These are phyloP conservation scores for Fusarium temperatum DNA, from an alignment of 2,329 filamentous ascomycete genomes.

Conservation along the genomic window DNA sequence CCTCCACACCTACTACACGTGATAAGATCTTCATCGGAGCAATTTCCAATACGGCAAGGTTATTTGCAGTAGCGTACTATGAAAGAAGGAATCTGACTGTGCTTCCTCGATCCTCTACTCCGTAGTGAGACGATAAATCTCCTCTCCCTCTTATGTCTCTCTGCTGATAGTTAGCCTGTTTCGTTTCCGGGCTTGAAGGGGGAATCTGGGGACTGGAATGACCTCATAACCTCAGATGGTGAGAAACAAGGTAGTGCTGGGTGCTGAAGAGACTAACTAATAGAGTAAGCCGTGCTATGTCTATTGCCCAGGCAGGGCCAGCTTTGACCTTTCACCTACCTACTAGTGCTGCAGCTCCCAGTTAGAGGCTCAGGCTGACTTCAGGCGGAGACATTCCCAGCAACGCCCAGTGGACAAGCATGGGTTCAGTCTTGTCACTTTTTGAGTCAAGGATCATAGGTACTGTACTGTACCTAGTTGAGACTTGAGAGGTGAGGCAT, in stretches of 20 bases:
- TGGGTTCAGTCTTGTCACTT: conserved; percentile 12
- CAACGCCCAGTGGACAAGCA: conserved; percentile 5
- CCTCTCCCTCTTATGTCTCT: neutral
- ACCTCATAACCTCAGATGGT: conserved; percentile 28
- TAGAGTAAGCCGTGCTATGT: conserved; percentile 1
- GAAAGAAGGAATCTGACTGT: conserved; percentile 12
- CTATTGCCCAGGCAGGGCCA: conserved; percentile 3
- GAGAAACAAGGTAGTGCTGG: conserved; percentile 15
- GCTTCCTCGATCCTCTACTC: neutral
- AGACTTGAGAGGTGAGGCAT: neutral
- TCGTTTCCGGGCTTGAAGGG: conserved; percentile 6
- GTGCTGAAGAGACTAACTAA: neutral
- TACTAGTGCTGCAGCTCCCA: neutral
- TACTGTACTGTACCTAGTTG: neutral
- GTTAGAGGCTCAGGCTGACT: conserved; percentile 33
- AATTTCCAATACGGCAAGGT: conserved; percentile 36
- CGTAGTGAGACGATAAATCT: neutral
- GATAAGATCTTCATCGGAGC: conserved; percentile 41
- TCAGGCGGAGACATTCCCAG: conserved; percentile 32
- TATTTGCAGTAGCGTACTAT: conserved; percentile 13
- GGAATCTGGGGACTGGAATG: conserved; percentile 34
- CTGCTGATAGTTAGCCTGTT: neutral
- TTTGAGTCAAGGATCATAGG: neutral
- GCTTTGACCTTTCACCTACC: conserved; percentile 21
- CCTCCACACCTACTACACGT: conserved; percentile 38